A percentile compares a stretch with the other conserved stretches of the same genome.
These are phyloP conservation scores for Spergularia marina DNA, from an alignment of 148 eudicot species.

Conservation along the genomic window DNA sequence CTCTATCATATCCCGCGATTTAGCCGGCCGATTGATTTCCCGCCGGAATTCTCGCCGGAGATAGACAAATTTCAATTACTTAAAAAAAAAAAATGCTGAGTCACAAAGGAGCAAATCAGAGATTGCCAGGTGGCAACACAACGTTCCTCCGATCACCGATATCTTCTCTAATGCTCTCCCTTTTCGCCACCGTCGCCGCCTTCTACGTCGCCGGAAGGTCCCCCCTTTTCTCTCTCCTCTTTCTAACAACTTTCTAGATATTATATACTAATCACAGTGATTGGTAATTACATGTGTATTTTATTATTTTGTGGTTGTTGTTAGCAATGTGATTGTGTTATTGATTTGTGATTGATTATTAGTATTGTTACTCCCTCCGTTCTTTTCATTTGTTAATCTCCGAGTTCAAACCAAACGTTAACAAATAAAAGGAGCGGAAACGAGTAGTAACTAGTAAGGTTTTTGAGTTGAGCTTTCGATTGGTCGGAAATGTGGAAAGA, in stretches of 20 bases:
- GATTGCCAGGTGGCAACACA: constrained; percentile 27
- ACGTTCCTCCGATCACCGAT: constrained; percentile 49
- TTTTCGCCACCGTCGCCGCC: constrained; percentile 63
- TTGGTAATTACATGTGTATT: not conserved
- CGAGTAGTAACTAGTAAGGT: no score
- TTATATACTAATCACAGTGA: not conserved
- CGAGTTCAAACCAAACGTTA: no score
- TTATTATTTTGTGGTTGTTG: not conserved
- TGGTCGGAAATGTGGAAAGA: not conserved
- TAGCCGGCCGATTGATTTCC: not conserved
- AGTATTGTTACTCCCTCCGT: not conserved
- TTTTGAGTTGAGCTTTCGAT: not conserved
- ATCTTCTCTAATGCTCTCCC: constrained; percentile 54
- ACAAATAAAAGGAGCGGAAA: no score
- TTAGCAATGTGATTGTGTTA: not conserved
- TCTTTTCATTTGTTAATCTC: no score
- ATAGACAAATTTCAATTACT: not conserved
- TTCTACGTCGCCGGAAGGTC: constrained; percentile 82
- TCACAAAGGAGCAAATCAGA: constrained; percentile 39
- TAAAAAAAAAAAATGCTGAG: not conserved
- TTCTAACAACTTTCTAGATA: not conserved
- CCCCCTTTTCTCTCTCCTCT: not conserved
- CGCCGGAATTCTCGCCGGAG: not conserved
- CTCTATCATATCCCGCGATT: no score
- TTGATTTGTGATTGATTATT: not conserved